Conservation (phyloP, 495 filamentous ascomycete genomes). For the Penicillium bialowiezense region DNA sequence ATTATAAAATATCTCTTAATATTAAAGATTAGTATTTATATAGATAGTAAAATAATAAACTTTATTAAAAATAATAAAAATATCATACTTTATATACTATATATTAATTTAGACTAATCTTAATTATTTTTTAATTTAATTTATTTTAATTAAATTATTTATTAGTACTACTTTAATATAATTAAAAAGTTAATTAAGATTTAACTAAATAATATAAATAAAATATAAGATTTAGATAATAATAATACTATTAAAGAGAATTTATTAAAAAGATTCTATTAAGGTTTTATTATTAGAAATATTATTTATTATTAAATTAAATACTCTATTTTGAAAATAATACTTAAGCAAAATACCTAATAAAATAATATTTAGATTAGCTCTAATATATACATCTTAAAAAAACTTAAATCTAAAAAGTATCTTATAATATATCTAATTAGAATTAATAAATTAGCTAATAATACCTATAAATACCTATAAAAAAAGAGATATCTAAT, state of each 20-base stretch:
- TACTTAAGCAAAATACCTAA: neutral
- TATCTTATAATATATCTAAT: neutral
- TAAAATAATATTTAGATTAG: neutral
- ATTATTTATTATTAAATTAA: constrained; percentile 1
- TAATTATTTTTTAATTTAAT: neutral
- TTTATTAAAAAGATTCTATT: neutral
- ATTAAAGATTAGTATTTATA: neutral
- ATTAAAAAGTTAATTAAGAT: neutral
- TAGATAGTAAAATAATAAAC: constrained; percentile 1
- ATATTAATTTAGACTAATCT: neutral
- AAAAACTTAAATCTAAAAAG: neutral
- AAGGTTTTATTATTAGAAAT: neutral
- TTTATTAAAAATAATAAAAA: constrained; percentile 1
- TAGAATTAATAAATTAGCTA: neutral
- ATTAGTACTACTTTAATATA: neutral
- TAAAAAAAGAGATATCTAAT: neutral
- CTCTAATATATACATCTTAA: neutral
- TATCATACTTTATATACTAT: neutral
- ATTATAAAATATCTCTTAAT: too few relatives aligned
- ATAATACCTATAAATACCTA: neutral
- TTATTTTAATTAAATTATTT: neutral
- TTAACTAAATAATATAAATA: neutral
- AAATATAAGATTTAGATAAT: neutral
- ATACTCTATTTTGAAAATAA: neutral
- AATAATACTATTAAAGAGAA: neutral